Evolutionary conservation across 108 stramenopile genomes (phyloP), one percentile per base, ranked within the genome.

Genomic region (Cyclotella distinguenda): DNA sequence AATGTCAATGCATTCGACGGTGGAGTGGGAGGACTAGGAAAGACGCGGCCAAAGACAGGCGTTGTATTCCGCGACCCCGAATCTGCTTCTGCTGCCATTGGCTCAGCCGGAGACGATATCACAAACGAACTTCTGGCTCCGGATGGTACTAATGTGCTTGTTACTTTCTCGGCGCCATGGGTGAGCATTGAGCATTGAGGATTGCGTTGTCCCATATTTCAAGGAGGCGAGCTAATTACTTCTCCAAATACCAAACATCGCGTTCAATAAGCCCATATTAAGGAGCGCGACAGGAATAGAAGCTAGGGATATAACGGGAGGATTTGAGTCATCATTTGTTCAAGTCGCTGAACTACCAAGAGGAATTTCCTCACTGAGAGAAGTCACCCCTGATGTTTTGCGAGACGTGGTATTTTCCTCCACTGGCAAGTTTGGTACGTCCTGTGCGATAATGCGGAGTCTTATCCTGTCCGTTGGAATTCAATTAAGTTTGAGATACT

Each of bases 11-110:
- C 87, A 3, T 89, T 89, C 58, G 88, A 86, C 21, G 89, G 89
- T 13, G 90, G 90, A 27, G 87, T 88, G 7, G 91, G 91, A 8
- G 91, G 91, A 10, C 60, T 92, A 26, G 91, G 91, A 21, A 92
- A 92, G 60, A 92, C 88, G 11, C 87, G 86, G 52, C 91, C 88
- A 10, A 64, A 80, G 46, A 92, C 91, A 25, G 91, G 91, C 22
- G 88, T 92, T 4, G 73, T 80, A 23, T 81, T 89, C 58, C 66
- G 72, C 12, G 77, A 78, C 36, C 60, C 67, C 10, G 62, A 64
- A n/a, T 67, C 68, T 31, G 61, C 44, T 35, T 26, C 43, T 21
- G 25, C 16, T 30, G 48, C 62, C 15, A 45, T 39, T 22, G 51
- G 60, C 32, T 68, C 75, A 12, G 48, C 33, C 10, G 57, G 54